Conservation (phyloP, 345 rosid species). For the Atalantia buxifolia region DNA sequence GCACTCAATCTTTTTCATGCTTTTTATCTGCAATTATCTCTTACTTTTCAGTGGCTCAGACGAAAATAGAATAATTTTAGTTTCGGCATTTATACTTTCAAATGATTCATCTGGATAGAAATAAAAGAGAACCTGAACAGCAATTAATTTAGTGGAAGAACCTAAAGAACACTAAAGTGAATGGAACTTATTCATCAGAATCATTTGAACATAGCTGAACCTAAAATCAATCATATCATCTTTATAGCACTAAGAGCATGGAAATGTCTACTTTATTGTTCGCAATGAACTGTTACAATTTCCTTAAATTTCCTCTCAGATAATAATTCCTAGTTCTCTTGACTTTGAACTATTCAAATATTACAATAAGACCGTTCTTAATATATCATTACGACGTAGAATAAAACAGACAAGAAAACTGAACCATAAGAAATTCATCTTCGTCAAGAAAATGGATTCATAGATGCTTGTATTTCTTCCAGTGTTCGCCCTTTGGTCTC, state of each 20-base stretch:
- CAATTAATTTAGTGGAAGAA: not conserved
- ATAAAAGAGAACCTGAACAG: not conserved
- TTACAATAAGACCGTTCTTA: not conserved
- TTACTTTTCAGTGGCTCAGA: not conserved
- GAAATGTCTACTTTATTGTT: not conserved
- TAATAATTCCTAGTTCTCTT: not conserved
- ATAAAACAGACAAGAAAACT: not conserved
- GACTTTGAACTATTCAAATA: not conserved
- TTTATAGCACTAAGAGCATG: not conserved
- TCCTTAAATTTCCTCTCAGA: not conserved
- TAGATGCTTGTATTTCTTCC: constrained; percentile 70
- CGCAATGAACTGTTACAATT: not conserved
- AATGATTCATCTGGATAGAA: not conserved
- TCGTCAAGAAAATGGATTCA: constrained; percentile 35
- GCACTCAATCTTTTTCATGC: not conserved
- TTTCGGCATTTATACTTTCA: not conserved
- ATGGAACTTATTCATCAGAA: not conserved
- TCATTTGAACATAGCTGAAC: not conserved
- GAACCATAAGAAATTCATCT: not conserved
- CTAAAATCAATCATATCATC: not conserved
- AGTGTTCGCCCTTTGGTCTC: constrained; percentile 76
- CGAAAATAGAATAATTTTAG: not conserved
- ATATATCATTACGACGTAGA: not conserved
- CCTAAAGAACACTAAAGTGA: not conserved
- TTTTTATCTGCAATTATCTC: not conserved